Conservation (phyloP, 345 rosid genomes). For the Rhizophora apiculata region DNA sequence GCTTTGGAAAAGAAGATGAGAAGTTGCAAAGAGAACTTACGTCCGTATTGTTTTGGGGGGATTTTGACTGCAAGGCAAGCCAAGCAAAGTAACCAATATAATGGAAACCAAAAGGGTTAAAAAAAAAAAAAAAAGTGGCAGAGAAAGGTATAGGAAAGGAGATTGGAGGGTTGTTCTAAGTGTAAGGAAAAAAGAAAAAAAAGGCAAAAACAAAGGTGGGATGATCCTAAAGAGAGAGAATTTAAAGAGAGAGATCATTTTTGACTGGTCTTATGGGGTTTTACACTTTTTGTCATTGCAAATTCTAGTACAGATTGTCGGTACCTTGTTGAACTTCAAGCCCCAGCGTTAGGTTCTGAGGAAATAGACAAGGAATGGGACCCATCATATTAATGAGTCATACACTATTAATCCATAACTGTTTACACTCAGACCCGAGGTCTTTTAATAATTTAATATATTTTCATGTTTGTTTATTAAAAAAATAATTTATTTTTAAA, state of each 20-base stretch:
- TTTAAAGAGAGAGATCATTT: constrained; percentile 22
- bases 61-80: background rate
- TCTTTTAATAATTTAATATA: too few species aligned
- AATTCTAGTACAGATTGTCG: background rate
- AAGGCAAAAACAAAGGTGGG: background rate
- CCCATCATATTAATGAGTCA: constrained; percentile 5
- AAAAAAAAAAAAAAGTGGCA: background rate
- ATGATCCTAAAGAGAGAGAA: constrained; percentile 25
- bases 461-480: too few species aligned
- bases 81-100: background rate
- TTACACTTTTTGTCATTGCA: background rate
- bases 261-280: background rate
- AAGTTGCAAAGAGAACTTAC: constrained; percentile 15
- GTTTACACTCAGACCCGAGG: background rate
- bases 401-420: too few species aligned
- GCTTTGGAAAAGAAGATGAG: background rate
- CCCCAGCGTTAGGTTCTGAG: background rate
- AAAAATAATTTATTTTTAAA: too few species aligned
- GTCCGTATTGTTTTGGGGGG: constrained; percentile 12
- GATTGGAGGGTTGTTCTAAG: constrained; percentile 1
- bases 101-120: background rate
- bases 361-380: constrained; percentile 13
- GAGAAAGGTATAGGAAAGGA: background rate
- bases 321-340: background rate
- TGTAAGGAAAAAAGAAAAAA: background rate